Base-by-base conservation (phyloP, 257 asterid species). In the Solanum gracilifrons region DNA sequence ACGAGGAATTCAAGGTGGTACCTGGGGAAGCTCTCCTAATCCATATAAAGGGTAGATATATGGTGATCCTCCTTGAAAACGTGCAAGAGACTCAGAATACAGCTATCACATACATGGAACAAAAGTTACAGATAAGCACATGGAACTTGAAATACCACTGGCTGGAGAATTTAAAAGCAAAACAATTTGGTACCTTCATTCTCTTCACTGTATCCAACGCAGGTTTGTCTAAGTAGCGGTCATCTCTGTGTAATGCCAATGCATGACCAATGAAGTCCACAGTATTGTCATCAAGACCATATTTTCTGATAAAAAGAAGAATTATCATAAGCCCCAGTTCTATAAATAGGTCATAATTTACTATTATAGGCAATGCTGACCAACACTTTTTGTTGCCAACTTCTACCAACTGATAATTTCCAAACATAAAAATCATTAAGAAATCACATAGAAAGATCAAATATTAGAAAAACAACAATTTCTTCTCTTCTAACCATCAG, bases 21-120 rank as follows among this genome's bases (percentile, higher is more conserved):
- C 99, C 98, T 96, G 99, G 51, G 98, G 99, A 86, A 96, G 98
- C 94, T 96, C 99, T 90, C 98, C 99, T 69, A 96, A 92, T 82
- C 99, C 99, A 87, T 96, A 96, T 87, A 96, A 85, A 69, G 98
- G 99, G 72, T 96, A 96, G 90, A 96, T 95, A 90, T 96, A 96
- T 36, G 99, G 98, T 51, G 99, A 96, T 87, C 99, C 98, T 90
- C 98, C 99, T 84, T 97, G 95, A 93, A 96, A 96, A 87, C 98
- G 98, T 36, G 94, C 95, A 58, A 96, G 87, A 87, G 98, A 94
- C 90, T 96, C 99, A 31, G 97, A 91, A 82, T 95, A 97, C 89
- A 97, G 96, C 98, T 97, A 87, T 87, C 86, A 89, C 51, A 84
- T 35, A 48, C 10, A 7, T 32, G 66, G 16, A 73, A 86, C 43